A percentile compares a stretch with the other conserved stretches of the same genome.
phyloP scores from a whole-genome alignment of 140 eudicot genomes.

The Cichorium intybus region DNA sequence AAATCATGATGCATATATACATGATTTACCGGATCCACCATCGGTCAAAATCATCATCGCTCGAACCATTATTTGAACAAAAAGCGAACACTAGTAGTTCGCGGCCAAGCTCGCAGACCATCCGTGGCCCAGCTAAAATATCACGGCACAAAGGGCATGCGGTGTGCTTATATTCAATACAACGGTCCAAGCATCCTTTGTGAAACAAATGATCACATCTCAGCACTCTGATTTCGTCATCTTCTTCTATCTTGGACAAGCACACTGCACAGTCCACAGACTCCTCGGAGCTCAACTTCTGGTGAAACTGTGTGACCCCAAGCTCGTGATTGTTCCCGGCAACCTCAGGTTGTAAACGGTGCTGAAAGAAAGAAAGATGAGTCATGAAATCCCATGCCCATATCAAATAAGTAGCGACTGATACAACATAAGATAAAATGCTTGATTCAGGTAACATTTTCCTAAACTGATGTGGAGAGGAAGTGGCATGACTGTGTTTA shows the following conservation, averaged over 20 bases:
- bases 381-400: slow-evolving; percentile 24
- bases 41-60: slow-evolving; percentile 16
- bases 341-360: slow-evolving; percentile 4
- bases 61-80: slow-evolving; percentile 2
- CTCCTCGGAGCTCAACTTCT: slow-evolving; percentile 12
- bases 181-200: slow-evolving; percentile 30
- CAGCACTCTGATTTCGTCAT: slow-evolving; percentile 21
- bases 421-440: background rate
- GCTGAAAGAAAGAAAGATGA: slow-evolving; percentile 20
- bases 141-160: slow-evolving; percentile 31
- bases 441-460: background rate
- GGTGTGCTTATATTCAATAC: slow-evolving; percentile 22
- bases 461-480: background rate
- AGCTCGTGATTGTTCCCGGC: background rate
- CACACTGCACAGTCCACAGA: slow-evolving; percentile 23
- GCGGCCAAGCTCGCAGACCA: slow-evolving; percentile 16
- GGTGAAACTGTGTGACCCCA: background rate
- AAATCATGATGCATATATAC: background rate
- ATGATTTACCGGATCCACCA: slow-evolving; percentile 36
- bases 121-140: background rate
- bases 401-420: slow-evolving; percentile 1
- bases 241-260: slow-evolving; percentile 27
- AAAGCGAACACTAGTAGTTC: slow-evolving; percentile 19
- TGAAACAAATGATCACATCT: slow-evolving; percentile 32
- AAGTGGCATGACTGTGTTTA: background rate